Conservation (phyloP, 768 basidiomycete genomes). For the Sistotremastrum niveocremeum region DNA sequence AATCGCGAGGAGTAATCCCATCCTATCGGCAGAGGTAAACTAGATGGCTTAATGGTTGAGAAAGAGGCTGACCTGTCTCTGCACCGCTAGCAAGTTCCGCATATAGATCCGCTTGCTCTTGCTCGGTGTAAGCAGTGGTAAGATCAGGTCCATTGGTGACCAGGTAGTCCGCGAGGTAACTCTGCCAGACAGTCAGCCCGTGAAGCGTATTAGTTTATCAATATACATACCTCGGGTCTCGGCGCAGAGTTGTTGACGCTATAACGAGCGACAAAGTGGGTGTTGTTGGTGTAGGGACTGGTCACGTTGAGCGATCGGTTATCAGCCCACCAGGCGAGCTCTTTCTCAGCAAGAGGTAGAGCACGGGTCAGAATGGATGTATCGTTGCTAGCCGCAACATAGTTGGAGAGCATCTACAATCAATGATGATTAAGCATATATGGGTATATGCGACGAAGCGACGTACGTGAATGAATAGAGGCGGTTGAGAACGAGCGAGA, state of each 20-base stretch:
- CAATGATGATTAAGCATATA: neutral
- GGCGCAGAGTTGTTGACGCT: constrained; percentile 75
- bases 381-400: constrained; percentile 61
- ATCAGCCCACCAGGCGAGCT: constrained; percentile 70
- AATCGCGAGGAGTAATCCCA: constrained; percentile 31
- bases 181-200: too few species aligned
- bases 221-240: constrained; percentile 66
- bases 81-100: constrained; percentile 81
- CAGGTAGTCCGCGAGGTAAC: constrained; percentile 46
- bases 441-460: neutral
- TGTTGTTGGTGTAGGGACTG: constrained; percentile 57
- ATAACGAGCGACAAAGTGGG: constrained; percentile 57
- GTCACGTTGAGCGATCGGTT: constrained; percentile 58
- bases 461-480: constrained; percentile 67
- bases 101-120: constrained; percentile 53
- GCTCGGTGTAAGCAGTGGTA: constrained; percentile 42
- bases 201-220: too few species aligned
- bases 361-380: constrained; percentile 62
- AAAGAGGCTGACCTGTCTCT: constrained; percentile 44
- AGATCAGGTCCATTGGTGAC: constrained; percentile 58
- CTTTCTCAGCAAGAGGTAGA: constrained; percentile 74
- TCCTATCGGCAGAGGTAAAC: constrained; percentile 3
- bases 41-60: neutral
- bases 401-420: constrained; percentile 74
- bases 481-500: constrained; percentile 85